Base-by-base conservation (phyloP, 1,284 basidiomycete genomes). In the Neotropicomus parvogracilis region DNA sequence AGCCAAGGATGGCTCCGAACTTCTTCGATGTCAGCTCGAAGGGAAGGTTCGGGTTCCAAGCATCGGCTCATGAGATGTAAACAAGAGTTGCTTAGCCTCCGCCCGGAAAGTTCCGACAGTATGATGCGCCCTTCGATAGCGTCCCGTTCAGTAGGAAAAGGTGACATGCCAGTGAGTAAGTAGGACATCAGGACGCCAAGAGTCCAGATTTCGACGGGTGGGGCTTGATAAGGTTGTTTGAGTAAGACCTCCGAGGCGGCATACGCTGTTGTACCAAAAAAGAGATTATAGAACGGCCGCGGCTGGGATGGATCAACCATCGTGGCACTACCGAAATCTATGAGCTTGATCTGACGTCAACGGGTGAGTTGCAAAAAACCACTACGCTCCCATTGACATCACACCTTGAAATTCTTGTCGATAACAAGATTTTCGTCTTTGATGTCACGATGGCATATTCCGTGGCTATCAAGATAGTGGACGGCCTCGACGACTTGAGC, bases 381-480 rank as follows among this genome's bases (percentile, higher is more conserved):
- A 6, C 33, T 17, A 38, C 9, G 20, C 11, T 21, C 16, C 13
- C 16, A 32, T 27, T 4, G 31, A 26, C 40, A 46, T 13, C 64
- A 52, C 55, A 86, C 88, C 70, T 79, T 85, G 48, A 86, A 71
- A 54, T 87, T 70, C 46, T 72, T 73, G 65, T 94, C 91, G 49
- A 95, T 83, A 47, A 95, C 85, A 42, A 94, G 70, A 60, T 97
- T 97, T 68, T 97, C 93, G 62, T 95, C 93, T 66, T 97, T 97
- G 69, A 97, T 88, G 64, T 97, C 93, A 43, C 93, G 85, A 65
- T 97, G 92, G 19, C 81, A 82, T 53, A 95, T 86, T 6, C 92
- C 91, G 42, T 79, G 78, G 31, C 69, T 70, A 49, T 91, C 80
- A 28, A 97, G 76, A 62, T 93, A 89, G 57, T 80, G 70, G 16